Evolutionary conservation across 176 grass and related monocot species (phyloP).

Genomic region (Saccharum officinarum): DNA sequence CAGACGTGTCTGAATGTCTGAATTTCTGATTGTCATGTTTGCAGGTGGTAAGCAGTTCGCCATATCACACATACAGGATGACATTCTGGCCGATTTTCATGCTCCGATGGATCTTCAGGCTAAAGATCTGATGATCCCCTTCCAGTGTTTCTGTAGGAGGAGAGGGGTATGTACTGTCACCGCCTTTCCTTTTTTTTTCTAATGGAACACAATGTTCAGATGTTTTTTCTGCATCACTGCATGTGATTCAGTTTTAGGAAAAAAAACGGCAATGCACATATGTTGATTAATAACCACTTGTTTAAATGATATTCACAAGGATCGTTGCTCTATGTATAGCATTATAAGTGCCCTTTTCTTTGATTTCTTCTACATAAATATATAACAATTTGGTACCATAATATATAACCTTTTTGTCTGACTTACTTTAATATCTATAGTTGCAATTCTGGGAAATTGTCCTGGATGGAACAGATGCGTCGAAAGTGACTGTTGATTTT

Average conservation of each 20-base stretch:
- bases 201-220: neutral
- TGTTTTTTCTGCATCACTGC: neutral
- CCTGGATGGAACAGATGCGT: slow-evolving; percentile 51
- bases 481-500: slow-evolving; percentile 41
- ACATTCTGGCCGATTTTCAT: slow-evolving; percentile 37
- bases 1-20: neutral
- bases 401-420: slow-evolving; percentile 2
- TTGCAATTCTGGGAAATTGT: slow-evolving; percentile 76
- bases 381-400: too few relatives aligned
- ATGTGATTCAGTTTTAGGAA: neutral
- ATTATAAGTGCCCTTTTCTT: too few relatives aligned
- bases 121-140: slow-evolving; percentile 68
- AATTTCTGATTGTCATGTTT: neutral
- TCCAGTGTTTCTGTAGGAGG: slow-evolving; percentile 75
- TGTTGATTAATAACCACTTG: neutral
- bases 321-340: too few relatives aligned
- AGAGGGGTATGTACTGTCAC: slow-evolving; percentile 60
- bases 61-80: slow-evolving; percentile 59
- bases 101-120: slow-evolving; percentile 58
- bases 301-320: neutral
- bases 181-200: neutral
- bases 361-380: neutral
- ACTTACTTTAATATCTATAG: slow-evolving; percentile 63
- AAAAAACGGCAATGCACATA: neutral
- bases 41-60: slow-evolving; percentile 68